phyloP scores from a whole-genome alignment of 1,139 yeast species.

The Saccharomyces hybrid region DNA sequence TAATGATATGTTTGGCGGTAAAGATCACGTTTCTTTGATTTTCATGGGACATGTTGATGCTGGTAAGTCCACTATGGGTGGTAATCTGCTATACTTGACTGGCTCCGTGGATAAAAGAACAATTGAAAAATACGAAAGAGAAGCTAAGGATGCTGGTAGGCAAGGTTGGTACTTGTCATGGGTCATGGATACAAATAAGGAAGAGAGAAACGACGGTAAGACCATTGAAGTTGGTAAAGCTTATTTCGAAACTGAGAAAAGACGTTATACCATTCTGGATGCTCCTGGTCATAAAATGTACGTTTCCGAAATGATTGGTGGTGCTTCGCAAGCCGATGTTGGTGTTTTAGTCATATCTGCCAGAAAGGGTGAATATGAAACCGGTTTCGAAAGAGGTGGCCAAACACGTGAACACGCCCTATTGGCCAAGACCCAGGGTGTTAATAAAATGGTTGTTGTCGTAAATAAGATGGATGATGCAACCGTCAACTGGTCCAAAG shows the following conservation, averaged over 20 bases:
- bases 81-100: constrained; percentile 83
- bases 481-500: constrained; percentile 92
- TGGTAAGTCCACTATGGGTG: constrained; percentile 99
- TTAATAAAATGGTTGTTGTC: constrained; percentile 79
- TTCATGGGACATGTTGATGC: constrained; percentile 99
- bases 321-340: constrained; percentile 97
- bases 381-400: constrained; percentile 91
- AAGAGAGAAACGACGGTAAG: constrained; percentile 97
- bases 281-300: constrained; percentile 99
- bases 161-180: constrained; percentile 99
- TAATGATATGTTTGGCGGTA: constrained; percentile 90
- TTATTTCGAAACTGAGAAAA: constrained; percentile 92
- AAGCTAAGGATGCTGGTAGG: constrained; percentile 98
- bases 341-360: constrained; percentile 87
- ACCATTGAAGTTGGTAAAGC: constrained; percentile 99
- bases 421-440: constrained; percentile 87
- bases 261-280: constrained; percentile 95
- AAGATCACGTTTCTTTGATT: constrained; percentile 91
- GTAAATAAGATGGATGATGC: constrained; percentile 99
- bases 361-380: constrained; percentile 91
- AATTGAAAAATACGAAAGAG: constrained; percentile 96
- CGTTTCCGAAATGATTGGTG: constrained; percentile 98
- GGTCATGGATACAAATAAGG: constrained; percentile 99
- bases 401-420: constrained; percentile 94
- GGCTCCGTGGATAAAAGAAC: constrained; percentile 99